phyloP scores from a whole-genome alignment of 371 early-diverging fungal species.

The Mortierella sp. region DNA sequence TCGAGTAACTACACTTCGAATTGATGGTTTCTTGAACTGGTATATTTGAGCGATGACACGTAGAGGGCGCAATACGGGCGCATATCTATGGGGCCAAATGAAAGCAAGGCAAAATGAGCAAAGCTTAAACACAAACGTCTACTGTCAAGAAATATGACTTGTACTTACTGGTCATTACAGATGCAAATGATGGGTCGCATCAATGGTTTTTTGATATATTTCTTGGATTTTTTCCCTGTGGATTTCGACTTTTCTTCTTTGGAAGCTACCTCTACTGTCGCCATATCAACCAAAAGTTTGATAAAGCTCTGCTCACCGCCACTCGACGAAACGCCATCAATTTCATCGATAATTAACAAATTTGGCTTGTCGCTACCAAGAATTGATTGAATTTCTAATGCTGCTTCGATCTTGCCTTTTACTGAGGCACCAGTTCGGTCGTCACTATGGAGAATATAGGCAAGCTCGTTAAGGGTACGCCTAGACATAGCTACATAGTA shows the following conservation, averaged over 20 bases:
- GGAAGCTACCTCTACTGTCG: conserved; percentile 39
- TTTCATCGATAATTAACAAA: conserved; percentile 94
- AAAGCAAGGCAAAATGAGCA: background rate
- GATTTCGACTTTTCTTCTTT: conserved; percentile 21
- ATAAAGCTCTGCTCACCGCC: conserved; percentile 86
- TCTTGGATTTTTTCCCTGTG: conserved; percentile 49
- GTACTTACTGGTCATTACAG: conserved; percentile 92
- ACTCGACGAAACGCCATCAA: conserved; percentile 91
- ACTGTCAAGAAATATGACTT: background rate
- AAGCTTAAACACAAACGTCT: background rate
- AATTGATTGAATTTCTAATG: conserved; percentile 84
- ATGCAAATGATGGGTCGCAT: conserved; percentile 97
- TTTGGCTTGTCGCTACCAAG: conserved; percentile 77
- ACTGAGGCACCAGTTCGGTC: conserved; percentile 90
- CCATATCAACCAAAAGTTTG: conserved; percentile 75
- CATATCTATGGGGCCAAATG: conserved; percentile 70
- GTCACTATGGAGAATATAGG: conserved; percentile 71
- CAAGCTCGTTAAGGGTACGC: background rate
- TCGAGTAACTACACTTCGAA: conserved; percentile 78
- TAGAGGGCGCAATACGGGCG: conserved; percentile 89
- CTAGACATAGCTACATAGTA: background rate
- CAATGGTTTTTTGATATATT: conserved; percentile 64
- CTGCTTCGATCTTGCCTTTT: conserved; percentile 78
- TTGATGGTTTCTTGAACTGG: conserved; percentile 76
- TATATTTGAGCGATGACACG: conserved; percentile 80